Percentiles rank a stretch among this genome's conserved stretches.
phyloP scores from a whole-genome alignment of 176 grass and related monocot genomes.

The Saccharum officinarum region DNA sequence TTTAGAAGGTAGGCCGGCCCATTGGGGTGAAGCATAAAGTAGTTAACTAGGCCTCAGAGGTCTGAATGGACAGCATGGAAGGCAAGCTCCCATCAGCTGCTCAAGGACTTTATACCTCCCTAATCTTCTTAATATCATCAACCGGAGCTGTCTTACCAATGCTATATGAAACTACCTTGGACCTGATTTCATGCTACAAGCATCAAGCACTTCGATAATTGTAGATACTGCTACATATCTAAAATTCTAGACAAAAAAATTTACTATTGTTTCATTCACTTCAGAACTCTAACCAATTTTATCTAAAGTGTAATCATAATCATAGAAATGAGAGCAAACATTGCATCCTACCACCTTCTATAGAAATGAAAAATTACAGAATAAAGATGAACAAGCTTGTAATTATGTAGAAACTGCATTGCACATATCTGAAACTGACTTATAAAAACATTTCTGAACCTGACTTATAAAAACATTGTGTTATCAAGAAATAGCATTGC shows the following conservation, averaged over 20 bases:
- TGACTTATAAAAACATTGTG: not conserved
- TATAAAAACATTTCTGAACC: not conserved
- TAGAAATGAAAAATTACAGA: too few relatives aligned
- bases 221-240: not conserved
- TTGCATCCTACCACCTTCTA: too few relatives aligned
- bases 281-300: not conserved
- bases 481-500: not conserved
- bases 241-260: not conserved
- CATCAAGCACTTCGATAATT: not conserved
- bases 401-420: not conserved
- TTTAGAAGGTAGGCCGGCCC: not conserved
- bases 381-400: too few relatives aligned
- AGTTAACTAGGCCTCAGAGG: not conserved
- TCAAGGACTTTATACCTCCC: not conserved
- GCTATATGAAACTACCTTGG: not conserved
- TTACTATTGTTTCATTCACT: not conserved
- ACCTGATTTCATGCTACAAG: not conserved
- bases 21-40: not conserved
- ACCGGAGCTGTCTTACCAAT: not conserved
- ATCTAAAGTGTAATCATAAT: too few relatives aligned
- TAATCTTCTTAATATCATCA: not conserved
- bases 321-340: too few relatives aligned
- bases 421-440: not conserved
- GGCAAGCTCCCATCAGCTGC: not conserved
- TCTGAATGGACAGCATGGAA: not conserved